phyloP scores from a whole-genome alignment of 2,329 filamentous ascomycete genomes.

The Exophiala lecanii-corni region DNA sequence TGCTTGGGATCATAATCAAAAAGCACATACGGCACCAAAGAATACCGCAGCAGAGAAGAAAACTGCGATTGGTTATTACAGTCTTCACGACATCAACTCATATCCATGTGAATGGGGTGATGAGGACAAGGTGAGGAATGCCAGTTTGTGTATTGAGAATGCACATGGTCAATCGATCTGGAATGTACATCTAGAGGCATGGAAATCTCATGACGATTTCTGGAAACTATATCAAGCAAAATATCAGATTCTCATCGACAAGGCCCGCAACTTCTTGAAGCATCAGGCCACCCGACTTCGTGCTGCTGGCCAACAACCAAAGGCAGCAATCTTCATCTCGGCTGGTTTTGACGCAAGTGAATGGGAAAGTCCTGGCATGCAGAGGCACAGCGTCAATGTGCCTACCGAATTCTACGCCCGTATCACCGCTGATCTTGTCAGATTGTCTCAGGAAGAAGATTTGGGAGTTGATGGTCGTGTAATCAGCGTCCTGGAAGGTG shows the following conservation, averaged over 20 bases:
- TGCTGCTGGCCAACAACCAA: slow-evolving; percentile 59
- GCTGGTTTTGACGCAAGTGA: slow-evolving; percentile 97
- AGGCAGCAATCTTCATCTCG: slow-evolving; percentile 87
- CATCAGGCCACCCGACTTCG: slow-evolving; percentile 64
- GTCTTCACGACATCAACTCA: slow-evolving; percentile 95
- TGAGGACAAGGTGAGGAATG: slow-evolving; percentile 85
- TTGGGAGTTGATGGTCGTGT: slow-evolving; percentile 75
- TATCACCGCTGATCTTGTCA: slow-evolving; percentile 79
- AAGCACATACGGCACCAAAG: slow-evolving; percentile 58
- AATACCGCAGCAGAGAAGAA: slow-evolving; percentile 74
- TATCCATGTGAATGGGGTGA: slow-evolving; percentile 96
- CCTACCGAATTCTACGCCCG: slow-evolving; percentile 94
- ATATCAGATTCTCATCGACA: slow-evolving; percentile 73
- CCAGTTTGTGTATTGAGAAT: slow-evolving; percentile 89
- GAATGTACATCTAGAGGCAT: slow-evolving; percentile 90
- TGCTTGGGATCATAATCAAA: slow-evolving; percentile 81
- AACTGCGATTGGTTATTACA: slow-evolving; percentile 90
- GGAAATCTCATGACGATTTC: slow-evolving; percentile 78
- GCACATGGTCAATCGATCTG: slow-evolving; percentile 91
- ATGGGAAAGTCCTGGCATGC: slow-evolving; percentile 89
- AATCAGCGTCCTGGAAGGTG: slow-evolving; percentile 91
- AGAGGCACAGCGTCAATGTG: slow-evolving; percentile 91
- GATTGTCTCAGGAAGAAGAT: slow-evolving; percentile 73
- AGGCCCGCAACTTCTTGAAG: slow-evolving; percentile 72
- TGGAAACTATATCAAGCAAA: slow-evolving; percentile 80